These are phyloP conservation scores for Lodderomyces parapsilosis DNA, from an alignment of 1,139 yeast species.

Conservation along the genomic window DNA sequence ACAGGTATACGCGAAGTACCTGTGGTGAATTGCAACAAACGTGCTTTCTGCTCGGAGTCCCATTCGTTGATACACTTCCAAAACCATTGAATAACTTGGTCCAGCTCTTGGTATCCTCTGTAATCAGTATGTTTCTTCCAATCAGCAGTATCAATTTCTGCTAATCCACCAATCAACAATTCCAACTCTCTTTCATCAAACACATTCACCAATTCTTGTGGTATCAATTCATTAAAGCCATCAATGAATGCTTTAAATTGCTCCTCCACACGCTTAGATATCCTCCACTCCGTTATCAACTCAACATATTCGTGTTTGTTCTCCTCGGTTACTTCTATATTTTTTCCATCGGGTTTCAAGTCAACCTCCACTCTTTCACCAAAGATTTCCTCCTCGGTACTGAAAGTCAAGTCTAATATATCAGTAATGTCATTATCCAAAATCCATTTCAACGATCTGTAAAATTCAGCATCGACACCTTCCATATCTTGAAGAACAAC, in stretches of 20 bases:
- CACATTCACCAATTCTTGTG: conserved; percentile 93
- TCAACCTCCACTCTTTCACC: conserved; percentile 92
- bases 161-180: conserved; percentile 94
- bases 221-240: conserved; percentile 96
- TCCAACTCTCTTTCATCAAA: conserved; percentile 97
- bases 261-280: conserved; percentile 87
- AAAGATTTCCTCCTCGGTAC: conserved; percentile 94
- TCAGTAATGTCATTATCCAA: conserved; percentile 87
- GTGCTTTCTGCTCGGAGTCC: conserved; percentile 96
- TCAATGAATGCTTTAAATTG: conserved; percentile 95
- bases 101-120: conserved; percentile 95
- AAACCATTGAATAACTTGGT: conserved; percentile 97
- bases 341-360: conserved; percentile 81
- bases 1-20: conserved; percentile 99
- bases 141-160: conserved; percentile 96
- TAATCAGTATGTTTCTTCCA: conserved; percentile 99
- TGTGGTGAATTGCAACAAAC: conserved; percentile 92
- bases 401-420: conserved; percentile 81
- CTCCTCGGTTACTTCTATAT: conserved; percentile 89
- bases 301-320: conserved; percentile 96
- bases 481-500: conserved; percentile 97
- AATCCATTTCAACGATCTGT: conserved; percentile 93
- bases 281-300: conserved; percentile 94
- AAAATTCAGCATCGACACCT: conserved; percentile 97
- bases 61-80: conserved; percentile 93